Evolutionary conservation across 441 rosid species (phyloP).

Genomic region (Adansonia gregorii): DNA sequence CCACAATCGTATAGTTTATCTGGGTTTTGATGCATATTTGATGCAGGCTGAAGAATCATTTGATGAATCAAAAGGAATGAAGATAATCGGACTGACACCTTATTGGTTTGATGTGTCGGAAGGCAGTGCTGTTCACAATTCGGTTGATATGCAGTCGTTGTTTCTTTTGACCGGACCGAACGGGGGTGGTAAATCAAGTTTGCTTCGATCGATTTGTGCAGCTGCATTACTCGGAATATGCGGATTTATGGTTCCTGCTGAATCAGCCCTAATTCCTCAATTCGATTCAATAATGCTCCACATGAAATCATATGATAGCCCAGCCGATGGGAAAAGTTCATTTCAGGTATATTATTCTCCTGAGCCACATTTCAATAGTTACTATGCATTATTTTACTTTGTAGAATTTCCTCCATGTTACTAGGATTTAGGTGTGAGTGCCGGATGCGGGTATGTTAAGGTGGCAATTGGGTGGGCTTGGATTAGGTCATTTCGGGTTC

Average conservation of each 20-base stretch:
- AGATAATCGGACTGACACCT: slow-evolving; percentile 76
- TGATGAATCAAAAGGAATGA: slow-evolving; percentile 53
- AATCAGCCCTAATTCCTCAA: slow-evolving; percentile 85
- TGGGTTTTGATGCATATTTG: slow-evolving; percentile 9
- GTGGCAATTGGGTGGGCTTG: too few relatives aligned
- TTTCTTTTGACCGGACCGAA: slow-evolving; percentile 96
- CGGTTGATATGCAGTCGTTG: slow-evolving; percentile 83
- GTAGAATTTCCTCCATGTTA: neutral
- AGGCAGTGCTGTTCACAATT: slow-evolving; percentile 83
- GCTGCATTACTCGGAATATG: slow-evolving; percentile 91
- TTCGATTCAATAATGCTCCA: slow-evolving; percentile 96
- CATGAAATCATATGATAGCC: slow-evolving; percentile 98
- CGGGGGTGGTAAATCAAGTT: slow-evolving; percentile 99
- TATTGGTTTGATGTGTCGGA: slow-evolving; percentile 92
- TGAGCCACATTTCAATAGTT: neutral
- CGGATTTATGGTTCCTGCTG: slow-evolving; percentile 96
- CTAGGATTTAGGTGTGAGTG: too few relatives aligned
- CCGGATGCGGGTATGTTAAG: too few relatives aligned
- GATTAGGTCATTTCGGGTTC: too few relatives aligned
- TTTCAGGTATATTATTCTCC: slow-evolving; percentile 67
- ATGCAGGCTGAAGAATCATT: slow-evolving; percentile 47
- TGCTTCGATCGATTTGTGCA: slow-evolving; percentile 93
- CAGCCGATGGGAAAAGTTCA: slow-evolving; percentile 96
- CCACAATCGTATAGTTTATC: neutral
- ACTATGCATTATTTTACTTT: neutral